Evolutionary conservation across 2,329 filamentous ascomycete genomes (phyloP).

Genomic region (Elsinoe perseae): DNA sequence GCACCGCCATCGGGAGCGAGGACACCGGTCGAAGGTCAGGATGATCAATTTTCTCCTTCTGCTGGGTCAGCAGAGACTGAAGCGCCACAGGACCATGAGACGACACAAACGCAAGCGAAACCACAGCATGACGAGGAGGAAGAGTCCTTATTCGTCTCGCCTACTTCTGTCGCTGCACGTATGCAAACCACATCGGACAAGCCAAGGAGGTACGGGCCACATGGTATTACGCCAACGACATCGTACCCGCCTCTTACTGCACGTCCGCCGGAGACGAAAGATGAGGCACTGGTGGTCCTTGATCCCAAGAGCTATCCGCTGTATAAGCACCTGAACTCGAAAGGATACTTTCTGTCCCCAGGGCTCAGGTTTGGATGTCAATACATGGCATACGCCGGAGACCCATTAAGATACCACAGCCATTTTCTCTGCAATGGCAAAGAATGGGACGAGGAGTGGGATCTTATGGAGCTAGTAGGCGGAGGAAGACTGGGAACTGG

Average conservation of each 20-base stretch:
- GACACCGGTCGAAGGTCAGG: conserved; percentile 14
- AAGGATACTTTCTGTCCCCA: conserved; percentile 80
- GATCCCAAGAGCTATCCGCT: conserved; percentile 58
- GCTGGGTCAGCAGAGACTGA: conserved; percentile 1
- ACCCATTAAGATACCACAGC: conserved; percentile 88
- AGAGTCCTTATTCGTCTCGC: not conserved
- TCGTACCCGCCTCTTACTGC: conserved; percentile 38
- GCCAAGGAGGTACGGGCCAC: not conserved
- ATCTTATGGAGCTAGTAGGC: conserved; percentile 74
- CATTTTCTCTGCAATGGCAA: conserved; percentile 83
- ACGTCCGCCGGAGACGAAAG: not conserved
- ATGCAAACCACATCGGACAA: not conserved
- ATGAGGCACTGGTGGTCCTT: conserved; percentile 20
- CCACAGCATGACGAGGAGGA: not conserved
- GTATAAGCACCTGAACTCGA: conserved; percentile 69
- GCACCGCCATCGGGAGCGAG: conserved; percentile 9
- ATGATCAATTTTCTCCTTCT: not conserved
- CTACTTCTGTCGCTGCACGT: not conserved
- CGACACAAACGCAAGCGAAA: not conserved
- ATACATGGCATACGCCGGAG: conserved; percentile 91
- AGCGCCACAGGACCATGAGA: conserved; percentile 7
- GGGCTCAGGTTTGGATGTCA: conserved; percentile 90
- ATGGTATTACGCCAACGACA: conserved; percentile 43
- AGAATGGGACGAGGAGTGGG: conserved; percentile 80
- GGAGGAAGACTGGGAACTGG: conserved; percentile 84